Evolutionary conservation across 257 asterid genomes (phyloP).

Genomic region (Primulina tabacum): DNA sequence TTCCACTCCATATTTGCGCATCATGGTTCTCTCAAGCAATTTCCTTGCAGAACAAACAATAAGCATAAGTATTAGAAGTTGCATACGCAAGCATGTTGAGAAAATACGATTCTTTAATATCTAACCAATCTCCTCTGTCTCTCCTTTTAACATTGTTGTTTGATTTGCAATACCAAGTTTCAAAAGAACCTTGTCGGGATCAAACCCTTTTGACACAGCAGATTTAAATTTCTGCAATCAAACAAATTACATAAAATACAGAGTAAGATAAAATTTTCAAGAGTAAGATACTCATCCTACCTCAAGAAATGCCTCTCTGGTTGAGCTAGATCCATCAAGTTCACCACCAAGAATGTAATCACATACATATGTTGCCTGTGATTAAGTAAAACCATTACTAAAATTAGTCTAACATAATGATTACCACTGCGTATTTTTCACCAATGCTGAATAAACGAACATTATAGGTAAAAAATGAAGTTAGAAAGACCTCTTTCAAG

Average conservation of each 20-base stretch:
- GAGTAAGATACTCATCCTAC: no score
- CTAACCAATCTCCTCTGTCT: slow-evolving; percentile 94
- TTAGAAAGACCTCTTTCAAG: slow-evolving; percentile 71
- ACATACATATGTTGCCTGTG: slow-evolving; percentile 89
- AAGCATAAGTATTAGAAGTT: slow-evolving; percentile 13
- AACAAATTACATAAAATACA: slow-evolving; percentile 24
- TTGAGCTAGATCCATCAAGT: slow-evolving; percentile 97
- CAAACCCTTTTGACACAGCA: slow-evolving; percentile 85
- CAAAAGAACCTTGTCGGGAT: slow-evolving; percentile 77
- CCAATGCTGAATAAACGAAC: not conserved
- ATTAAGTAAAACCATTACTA: not conserved
- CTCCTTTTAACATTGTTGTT: slow-evolving; percentile 98
- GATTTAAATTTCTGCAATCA: slow-evolving; percentile 74
- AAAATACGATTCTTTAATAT: slow-evolving; percentile 16
- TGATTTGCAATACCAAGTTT: slow-evolving; percentile 98
- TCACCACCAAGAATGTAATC: slow-evolving; percentile 89
- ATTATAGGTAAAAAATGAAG: slow-evolving; percentile 5
- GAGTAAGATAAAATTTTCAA: no score
- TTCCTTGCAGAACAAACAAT: slow-evolving; percentile 42
- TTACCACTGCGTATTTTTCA: not conserved
- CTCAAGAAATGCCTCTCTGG: slow-evolving; percentile 91
- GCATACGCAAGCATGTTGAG: slow-evolving; percentile 7
- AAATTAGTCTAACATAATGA: not conserved
- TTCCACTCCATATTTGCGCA: slow-evolving; percentile 87
- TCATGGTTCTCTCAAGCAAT: slow-evolving; percentile 71